Evolutionary conservation across 768 basidiomycete genomes (phyloP).

Genomic region (Pholiota conissans): DNA sequence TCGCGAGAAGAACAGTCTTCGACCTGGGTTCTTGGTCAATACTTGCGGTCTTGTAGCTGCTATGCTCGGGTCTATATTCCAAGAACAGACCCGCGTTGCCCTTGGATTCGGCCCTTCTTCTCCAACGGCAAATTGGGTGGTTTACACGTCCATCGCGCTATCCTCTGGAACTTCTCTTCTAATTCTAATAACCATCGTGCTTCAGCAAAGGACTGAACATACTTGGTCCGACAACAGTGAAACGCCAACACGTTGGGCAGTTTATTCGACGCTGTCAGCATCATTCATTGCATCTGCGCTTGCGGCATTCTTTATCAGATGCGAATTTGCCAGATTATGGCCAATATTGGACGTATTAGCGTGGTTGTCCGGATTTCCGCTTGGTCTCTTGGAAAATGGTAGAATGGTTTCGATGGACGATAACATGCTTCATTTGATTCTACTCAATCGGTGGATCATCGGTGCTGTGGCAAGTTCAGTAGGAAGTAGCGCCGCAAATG

Average conservation of each 20-base stretch:
- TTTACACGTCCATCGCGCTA: slow-evolving; percentile 21
- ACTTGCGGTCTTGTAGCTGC: slow-evolving; percentile 22
- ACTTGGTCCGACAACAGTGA: slow-evolving; percentile 20
- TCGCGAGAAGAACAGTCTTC: slow-evolving; percentile 11
- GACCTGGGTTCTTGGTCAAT: slow-evolving; percentile 24
- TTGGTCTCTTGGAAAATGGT: no score
- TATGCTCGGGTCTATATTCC: slow-evolving; percentile 24
- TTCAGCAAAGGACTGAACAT: slow-evolving; percentile 18
- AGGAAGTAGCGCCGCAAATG: neutral
- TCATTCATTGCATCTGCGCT: slow-evolving; percentile 8
- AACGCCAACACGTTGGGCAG: slow-evolving; percentile 20
- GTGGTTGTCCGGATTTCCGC: slow-evolving; percentile 21
- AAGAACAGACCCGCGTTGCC: slow-evolving; percentile 19
- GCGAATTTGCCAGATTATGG: slow-evolving; percentile 16
- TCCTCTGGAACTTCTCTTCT: slow-evolving; percentile 12
- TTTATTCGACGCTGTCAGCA: slow-evolving; percentile 17
- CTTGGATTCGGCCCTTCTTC: slow-evolving; percentile 18
- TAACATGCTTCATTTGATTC: slow-evolving; percentile 22
- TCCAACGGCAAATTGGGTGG: slow-evolving; percentile 23
- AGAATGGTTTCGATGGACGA: slow-evolving; percentile 14
- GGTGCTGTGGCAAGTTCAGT: slow-evolving; percentile 23
- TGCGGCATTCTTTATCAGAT: slow-evolving; percentile 15
- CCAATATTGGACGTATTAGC: slow-evolving; percentile 26
- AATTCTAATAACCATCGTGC: slow-evolving; percentile 9
- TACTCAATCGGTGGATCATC: slow-evolving; percentile 28